Base-by-base conservation (phyloP, 2,329 filamentous ascomycete species). In the Ceratocystis variospora region DNA sequence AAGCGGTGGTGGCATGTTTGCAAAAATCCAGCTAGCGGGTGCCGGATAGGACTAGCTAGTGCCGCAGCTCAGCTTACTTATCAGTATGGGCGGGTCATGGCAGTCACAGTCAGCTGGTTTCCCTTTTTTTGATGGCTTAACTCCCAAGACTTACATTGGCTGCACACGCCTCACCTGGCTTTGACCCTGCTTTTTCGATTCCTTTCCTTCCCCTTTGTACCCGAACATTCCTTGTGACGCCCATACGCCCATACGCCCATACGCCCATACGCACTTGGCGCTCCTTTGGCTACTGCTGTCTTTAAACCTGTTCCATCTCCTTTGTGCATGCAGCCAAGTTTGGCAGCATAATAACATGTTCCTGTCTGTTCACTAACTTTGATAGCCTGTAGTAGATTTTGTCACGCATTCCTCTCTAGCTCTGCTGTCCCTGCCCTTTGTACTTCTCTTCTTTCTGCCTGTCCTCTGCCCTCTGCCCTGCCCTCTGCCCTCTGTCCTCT, bases 161-260 rank as follows among this genome's bases (percentile, higher is more conserved):
- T 59, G 55, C 48, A 59, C 55, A 59, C 55, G 28, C 55, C 55
- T 31, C 55, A 37, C 55, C n/a, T 28, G 55, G 25, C 33, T 59
- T 59, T 28, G 33, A 28, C 55, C 55, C 33, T 28, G 25, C 33
- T 59, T 59, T 57, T 59, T 59, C 55, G 28, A 59, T 59, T 59
- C 55, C 55, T 37, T 59, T 59, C 17, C 28, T 37, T 59, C 55
- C 55, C 55, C 46, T 63, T 63, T 48, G 45, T 45, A 63, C 61
- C 61, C 45, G 61, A 50, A 33, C 37, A 63, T 48, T 63, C 45
- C 61, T 63, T 63, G 61, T 63, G 61, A 63, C 46, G 61, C 61
- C 46, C 12, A 44, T 15, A 37, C 17, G 37, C 33, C 33, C 3
- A 37, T 10, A 37, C 33, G 33, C 37, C 33, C 37, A 41, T 41